Conservation (phyloP, 2,329 filamentous ascomycete species). For the Trichoderma asperellum region DNA sequence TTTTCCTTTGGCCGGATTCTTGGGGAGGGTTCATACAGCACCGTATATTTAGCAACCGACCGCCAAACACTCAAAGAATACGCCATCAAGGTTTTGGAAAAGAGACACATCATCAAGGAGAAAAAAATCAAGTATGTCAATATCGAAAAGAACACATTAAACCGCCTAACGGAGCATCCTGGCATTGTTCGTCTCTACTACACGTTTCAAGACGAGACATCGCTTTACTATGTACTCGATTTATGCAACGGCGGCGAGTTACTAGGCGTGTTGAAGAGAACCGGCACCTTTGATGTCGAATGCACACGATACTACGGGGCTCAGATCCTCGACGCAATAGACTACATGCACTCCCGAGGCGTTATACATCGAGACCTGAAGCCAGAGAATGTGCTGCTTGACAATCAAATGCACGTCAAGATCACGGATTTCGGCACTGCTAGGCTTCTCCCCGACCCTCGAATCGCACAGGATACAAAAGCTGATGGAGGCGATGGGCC, state of each 20-base stretch:
- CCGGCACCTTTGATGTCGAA: slow-evolving; percentile 91
- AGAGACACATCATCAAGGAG: slow-evolving; percentile 98
- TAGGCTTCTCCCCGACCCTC: slow-evolving; percentile 69
- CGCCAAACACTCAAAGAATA: slow-evolving; percentile 94
- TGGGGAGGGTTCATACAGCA: slow-evolving; percentile 97
- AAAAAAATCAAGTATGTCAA: slow-evolving; percentile 99
- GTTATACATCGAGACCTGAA: slow-evolving; percentile 97
- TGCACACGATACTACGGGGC: slow-evolving; percentile 93
- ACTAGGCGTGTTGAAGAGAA: slow-evolving; percentile 89
- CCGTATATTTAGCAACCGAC: slow-evolving; percentile 89
- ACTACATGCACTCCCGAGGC: slow-evolving; percentile 96
- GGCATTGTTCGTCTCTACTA: slow-evolving; percentile 97
- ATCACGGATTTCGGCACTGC: slow-evolving; percentile 99
- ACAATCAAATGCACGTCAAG: slow-evolving; percentile 96
- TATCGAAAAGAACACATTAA: slow-evolving; percentile 97
- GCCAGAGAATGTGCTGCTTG: slow-evolving; percentile 93
- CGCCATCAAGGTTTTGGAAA: slow-evolving; percentile 97
- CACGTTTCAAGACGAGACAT: slow-evolving; percentile 96
- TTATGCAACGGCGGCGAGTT: slow-evolving; percentile 91
- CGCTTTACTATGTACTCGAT: slow-evolving; percentile 95
- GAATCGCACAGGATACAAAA: slow-evolving; percentile 49
- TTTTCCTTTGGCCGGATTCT: slow-evolving; percentile 91
- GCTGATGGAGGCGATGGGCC: slow-evolving; percentile 45
- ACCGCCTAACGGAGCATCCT: slow-evolving; percentile 92
- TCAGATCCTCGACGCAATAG: slow-evolving; percentile 93